phyloP scores from a whole-genome alignment of 2,329 filamentous ascomycete genomes.

The Curvularia spicifera region DNA sequence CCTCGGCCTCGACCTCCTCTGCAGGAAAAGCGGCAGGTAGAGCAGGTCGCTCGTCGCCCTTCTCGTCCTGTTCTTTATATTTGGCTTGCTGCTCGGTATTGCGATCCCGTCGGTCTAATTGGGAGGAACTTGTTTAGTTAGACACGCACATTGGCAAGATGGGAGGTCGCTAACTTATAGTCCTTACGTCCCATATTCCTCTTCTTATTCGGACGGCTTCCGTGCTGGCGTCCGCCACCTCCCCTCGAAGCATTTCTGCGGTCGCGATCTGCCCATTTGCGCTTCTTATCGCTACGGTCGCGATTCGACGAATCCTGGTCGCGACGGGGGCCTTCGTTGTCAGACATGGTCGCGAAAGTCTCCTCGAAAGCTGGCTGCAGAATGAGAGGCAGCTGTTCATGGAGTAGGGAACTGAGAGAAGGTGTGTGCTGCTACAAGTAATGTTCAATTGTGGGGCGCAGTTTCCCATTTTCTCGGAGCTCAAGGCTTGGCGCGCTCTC shows the following conservation, averaged over 20 bases:
- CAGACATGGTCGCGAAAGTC: conserved; percentile 34
- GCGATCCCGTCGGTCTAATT: conserved; percentile 57
- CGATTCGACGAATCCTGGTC: conserved; percentile 30
- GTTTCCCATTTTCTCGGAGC: conserved; percentile 29
- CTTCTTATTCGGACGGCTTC: conserved; percentile 61
- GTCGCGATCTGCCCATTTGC: conserved; percentile 39
- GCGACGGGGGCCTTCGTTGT: conserved; percentile 25
- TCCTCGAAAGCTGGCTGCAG: conserved; percentile 35
- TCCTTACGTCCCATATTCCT: conserved; percentile 70
- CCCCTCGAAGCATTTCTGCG: conserved; percentile 38
- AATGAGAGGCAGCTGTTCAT: conserved; percentile 33
- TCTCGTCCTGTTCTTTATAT: conserved; percentile 47
- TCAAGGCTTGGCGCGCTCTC: conserved; percentile 24
- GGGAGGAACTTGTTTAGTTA: conserved; percentile 54
- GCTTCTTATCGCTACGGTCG: conserved; percentile 43
- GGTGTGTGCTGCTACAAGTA: conserved; percentile 10
- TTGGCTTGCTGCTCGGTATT: conserved; percentile 51
- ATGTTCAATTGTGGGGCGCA: conserved; percentile 20
- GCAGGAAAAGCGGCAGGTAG: conserved; percentile 68
- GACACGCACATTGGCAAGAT: conserved; percentile 26
- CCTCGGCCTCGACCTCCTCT: conserved; percentile 87
- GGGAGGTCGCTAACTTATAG: conserved; percentile 62
- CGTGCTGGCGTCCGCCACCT: conserved; percentile 43
- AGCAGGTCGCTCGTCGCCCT: conserved; percentile 52
- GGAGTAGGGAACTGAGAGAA: conserved; percentile 11